A percentile compares a stretch with the other conserved stretches of the same genome.
Conservation (phyloP, 1,284 basidiomycete species). For the Leccinum pallidistipes region DNA sequence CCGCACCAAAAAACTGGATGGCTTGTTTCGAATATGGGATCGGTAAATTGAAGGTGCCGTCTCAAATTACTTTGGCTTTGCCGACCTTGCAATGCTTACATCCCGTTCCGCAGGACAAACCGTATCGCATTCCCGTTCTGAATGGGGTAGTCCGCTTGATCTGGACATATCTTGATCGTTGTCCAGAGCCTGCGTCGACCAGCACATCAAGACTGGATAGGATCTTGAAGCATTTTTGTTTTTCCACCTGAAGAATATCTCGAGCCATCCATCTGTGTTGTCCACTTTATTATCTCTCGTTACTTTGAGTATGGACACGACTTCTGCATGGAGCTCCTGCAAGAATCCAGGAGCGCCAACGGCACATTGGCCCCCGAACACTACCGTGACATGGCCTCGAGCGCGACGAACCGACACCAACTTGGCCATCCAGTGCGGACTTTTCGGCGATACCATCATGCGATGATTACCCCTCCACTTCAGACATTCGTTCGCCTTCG, state of each 20-base stretch:
- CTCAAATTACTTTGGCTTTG: not conserved
- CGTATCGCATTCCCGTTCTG: constrained; percentile 70
- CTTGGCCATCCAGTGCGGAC: constrained; percentile 78
- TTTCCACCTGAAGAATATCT: constrained; percentile 75
- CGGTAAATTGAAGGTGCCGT: constrained; percentile 74
- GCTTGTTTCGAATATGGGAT: constrained; percentile 69
- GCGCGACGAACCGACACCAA: constrained; percentile 63
- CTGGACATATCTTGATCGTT: constrained; percentile 95
- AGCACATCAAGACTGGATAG: constrained; percentile 78
- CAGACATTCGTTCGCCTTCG: constrained; percentile 57
- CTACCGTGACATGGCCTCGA: constrained; percentile 54
- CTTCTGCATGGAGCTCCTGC: constrained; percentile 76
- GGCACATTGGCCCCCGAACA: constrained; percentile 61
- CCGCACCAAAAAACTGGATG: constrained; percentile 86
- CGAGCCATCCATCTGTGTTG: constrained; percentile 77
- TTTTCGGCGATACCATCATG: constrained; percentile 61
- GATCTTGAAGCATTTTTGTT: constrained; percentile 72
- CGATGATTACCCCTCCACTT: constrained; percentile 72
- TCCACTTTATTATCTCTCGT: constrained; percentile 83
- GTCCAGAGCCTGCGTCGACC: constrained; percentile 81
- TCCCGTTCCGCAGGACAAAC: constrained; percentile 64
- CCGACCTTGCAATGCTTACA: not conserved
- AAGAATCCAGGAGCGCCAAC: constrained; percentile 54
- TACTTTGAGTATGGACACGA: constrained; percentile 89
- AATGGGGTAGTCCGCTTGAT: constrained; percentile 84